Percentiles rank a stretch among this genome's conserved stretches.
Conservation (phyloP, 2,329 filamentous ascomycete genomes). For the Paecilomyces dactylethromorphus region DNA sequence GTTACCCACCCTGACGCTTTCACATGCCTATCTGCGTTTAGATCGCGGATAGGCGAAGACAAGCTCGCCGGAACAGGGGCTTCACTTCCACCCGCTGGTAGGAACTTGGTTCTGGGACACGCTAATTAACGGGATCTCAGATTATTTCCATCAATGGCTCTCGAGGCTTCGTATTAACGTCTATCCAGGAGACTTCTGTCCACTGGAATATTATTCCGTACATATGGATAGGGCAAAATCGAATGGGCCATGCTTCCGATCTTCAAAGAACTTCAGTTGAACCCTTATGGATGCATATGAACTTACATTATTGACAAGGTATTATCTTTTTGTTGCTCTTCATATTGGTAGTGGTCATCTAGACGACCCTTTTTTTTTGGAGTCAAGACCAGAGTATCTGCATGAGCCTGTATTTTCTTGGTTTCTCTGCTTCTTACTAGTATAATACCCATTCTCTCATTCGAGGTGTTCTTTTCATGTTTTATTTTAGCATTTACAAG, state of each 20-base stretch:
- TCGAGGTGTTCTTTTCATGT: background rate
- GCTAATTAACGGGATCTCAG: background rate
- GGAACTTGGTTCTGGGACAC: background rate
- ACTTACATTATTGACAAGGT: background rate
- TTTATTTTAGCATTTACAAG: background rate
- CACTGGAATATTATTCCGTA: background rate
- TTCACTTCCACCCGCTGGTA: background rate
- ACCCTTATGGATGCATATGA: background rate
- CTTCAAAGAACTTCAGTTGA: background rate
- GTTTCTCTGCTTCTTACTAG: too few relatives aligned
- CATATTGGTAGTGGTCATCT: background rate
- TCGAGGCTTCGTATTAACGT: background rate
- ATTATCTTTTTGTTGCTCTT: background rate
- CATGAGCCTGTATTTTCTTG: too few relatives aligned
- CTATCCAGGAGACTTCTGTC: background rate
- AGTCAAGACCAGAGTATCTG: background rate
- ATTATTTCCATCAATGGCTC: background rate
- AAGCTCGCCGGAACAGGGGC: background rate
- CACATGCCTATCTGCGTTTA: background rate
- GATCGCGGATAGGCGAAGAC: background rate
- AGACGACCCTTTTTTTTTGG: background rate
- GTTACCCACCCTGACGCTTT: background rate
- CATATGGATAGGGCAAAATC: background rate
- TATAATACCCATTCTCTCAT: too few relatives aligned
- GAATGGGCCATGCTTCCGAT: background rate